Conservation (phyloP, 768 basidiomycete genomes). For the Agrocybe praecox region DNA sequence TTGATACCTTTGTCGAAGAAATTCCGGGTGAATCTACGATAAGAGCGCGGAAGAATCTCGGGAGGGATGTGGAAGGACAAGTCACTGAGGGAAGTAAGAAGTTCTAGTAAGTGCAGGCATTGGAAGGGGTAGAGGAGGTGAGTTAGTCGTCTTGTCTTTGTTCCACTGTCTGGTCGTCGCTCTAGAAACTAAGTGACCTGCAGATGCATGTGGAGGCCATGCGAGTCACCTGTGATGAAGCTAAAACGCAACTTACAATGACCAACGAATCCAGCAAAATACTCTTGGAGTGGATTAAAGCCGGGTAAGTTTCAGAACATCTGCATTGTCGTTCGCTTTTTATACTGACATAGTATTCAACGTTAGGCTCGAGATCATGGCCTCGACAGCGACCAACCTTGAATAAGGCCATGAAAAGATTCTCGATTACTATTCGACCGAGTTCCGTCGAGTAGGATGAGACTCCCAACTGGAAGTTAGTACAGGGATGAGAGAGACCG, state of each 20-base stretch:
- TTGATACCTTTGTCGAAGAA: conserved; percentile 29
- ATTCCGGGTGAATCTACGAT: conserved; percentile 67
- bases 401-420: conserved; percentile 93
- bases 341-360: neutral
- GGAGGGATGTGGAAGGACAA: conserved; percentile 83
- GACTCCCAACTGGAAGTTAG: conserved; percentile 76
- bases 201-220: conserved; percentile 80
- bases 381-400: conserved; percentile 75
- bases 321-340: neutral
- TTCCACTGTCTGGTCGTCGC: neutral
- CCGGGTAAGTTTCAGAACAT: conserved; percentile 50
- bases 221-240: conserved; percentile 81
- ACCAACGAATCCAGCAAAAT: conserved; percentile 79
- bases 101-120: conserved; percentile 83
- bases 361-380: conserved; percentile 84
- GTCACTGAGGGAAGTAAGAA: conserved; percentile 80
- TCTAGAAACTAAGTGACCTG: conserved; percentile 81
- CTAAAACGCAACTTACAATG: conserved; percentile 71
- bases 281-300: conserved; percentile 77
- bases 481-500: conserved; percentile 66
- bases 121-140: conserved; percentile 90
- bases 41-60: conserved; percentile 75
- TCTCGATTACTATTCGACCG: conserved; percentile 80
- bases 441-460: conserved; percentile 78
- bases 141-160: conserved; percentile 30